Conservation (phyloP, 495 filamentous ascomycete genomes). For the Neurospora intermedia region DNA sequence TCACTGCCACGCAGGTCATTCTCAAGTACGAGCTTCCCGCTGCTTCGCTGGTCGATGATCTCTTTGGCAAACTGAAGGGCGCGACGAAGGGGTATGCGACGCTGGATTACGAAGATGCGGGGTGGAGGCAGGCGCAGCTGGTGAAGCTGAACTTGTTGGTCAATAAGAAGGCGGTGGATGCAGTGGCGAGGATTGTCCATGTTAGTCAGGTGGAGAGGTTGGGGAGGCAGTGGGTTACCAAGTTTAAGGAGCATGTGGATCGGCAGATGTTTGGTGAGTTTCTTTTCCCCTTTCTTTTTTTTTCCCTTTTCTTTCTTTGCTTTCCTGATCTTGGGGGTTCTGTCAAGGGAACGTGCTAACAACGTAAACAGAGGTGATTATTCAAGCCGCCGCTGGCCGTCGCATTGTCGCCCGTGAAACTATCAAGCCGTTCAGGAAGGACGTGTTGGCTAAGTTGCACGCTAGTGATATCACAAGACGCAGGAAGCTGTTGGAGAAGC, state of each 20-base stretch:
- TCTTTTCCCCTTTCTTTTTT: neutral
- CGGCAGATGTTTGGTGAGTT: constrained; percentile 67
- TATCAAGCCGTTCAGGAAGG: constrained; percentile 93
- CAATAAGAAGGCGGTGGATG: constrained; percentile 86
- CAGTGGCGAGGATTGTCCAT: constrained; percentile 84
- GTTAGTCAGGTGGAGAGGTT: constrained; percentile 62
- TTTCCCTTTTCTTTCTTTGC: neutral
- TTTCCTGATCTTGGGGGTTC: neutral
- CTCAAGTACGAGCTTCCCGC: constrained; percentile 85
- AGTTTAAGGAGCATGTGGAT: constrained; percentile 95
- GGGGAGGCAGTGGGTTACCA: constrained; percentile 79
- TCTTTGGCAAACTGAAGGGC: constrained; percentile 94
- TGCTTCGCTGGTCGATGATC: constrained; percentile 83
- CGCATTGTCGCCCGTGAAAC: constrained; percentile 86
- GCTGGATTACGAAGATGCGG: constrained; percentile 92
- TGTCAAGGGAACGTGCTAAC: neutral
- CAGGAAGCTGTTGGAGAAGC: constrained; percentile 85
- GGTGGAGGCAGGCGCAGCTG: constrained; percentile 67
- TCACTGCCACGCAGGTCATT: constrained; percentile 90
- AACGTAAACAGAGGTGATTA: constrained; percentile 57
- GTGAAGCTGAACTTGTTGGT: constrained; percentile 88
- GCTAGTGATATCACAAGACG: constrained; percentile 76
- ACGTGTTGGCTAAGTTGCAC: constrained; percentile 86
- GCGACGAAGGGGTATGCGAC: constrained; percentile 65
- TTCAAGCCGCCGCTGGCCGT: constrained; percentile 80